phyloP scores from a whole-genome alignment of 441 rosid genomes.

The Gossypium aridum region DNA sequence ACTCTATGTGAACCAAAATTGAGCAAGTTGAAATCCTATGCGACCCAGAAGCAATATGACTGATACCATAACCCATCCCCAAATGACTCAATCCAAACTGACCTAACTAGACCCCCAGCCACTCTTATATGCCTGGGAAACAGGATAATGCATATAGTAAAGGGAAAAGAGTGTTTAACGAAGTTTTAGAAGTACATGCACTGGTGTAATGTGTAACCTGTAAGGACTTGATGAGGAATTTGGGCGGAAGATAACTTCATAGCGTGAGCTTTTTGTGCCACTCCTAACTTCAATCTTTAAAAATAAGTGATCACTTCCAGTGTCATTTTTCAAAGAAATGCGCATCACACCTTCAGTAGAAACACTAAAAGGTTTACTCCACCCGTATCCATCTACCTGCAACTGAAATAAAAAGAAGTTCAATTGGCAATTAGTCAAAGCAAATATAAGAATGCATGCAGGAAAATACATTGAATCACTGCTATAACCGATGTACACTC shows the following conservation, averaged over 20 bases:
- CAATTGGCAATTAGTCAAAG: conserved; percentile 9
- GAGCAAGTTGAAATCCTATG: not conserved
- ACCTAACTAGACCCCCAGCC: not conserved
- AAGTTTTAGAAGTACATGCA: not conserved
- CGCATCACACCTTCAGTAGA: conserved; percentile 81
- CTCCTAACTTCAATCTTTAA: conserved; percentile 85
- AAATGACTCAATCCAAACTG: not conserved
- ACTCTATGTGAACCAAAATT: not conserved
- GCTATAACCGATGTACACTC: not conserved
- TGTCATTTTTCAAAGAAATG: conserved; percentile 51
- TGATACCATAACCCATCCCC: not conserved
- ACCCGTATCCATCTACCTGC: conserved; percentile 66
- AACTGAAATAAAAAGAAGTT: conserved; percentile 43
- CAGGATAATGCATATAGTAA: not conserved
- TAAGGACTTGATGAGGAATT: conserved; percentile 84
- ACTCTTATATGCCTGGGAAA: not conserved
- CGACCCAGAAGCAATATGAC: not conserved
- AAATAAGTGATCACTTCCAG: conserved; percentile 49
- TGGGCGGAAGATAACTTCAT: conserved; percentile 91
- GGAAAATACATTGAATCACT: not conserved
- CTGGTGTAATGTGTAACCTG: conserved; percentile 48
- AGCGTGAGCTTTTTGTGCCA: conserved; percentile 85
- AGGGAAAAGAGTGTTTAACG: not conserved
- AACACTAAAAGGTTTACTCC: conserved; percentile 93
- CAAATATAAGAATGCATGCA: not conserved